These are phyloP conservation scores for Ophiocordyceps camponoti-leonardi DNA, from an alignment of 2,329 filamentous ascomycete species.

Conservation along the genomic window DNA sequence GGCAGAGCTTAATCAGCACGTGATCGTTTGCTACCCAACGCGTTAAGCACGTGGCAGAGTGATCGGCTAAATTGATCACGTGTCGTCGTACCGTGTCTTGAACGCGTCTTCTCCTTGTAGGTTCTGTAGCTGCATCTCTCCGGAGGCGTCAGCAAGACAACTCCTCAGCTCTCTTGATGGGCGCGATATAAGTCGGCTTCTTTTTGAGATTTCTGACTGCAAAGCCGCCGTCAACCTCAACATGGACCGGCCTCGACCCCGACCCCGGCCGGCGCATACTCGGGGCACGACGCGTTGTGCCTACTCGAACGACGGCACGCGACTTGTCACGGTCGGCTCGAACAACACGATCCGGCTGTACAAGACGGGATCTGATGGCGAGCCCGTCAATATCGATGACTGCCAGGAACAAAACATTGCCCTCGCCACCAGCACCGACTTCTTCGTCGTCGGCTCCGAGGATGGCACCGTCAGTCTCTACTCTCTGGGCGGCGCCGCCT, in stretches of 20 bases:
- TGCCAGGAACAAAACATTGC: conserved; percentile 73
- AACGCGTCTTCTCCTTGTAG: conserved; percentile 22
- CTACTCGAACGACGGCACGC: conserved; percentile 77
- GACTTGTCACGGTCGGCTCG: conserved; percentile 77
- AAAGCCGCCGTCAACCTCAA: not conserved
- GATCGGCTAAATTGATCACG: conserved; percentile 4
- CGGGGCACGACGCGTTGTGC: conserved; percentile 72
- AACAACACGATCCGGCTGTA: conserved; percentile 92
- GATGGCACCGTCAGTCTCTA: conserved; percentile 94
- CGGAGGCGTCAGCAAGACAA: too few species aligned
- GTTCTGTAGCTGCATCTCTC: not conserved
- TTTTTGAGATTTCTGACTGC: too few species aligned
- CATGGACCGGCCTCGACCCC: conserved; percentile 23
- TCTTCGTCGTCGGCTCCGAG: conserved; percentile 80
- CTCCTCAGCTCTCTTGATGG: too few species aligned
- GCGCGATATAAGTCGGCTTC: too few species aligned
- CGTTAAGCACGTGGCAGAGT: too few species aligned
- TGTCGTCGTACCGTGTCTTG: conserved; percentile 11
- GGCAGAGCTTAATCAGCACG: not conserved
- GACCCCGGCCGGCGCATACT: conserved; percentile 58
- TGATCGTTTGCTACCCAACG: not conserved
- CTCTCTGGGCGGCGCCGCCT: conserved; percentile 54
- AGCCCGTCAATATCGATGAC: conserved; percentile 84
- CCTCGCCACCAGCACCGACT: conserved; percentile 59
- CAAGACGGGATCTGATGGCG: conserved; percentile 77